phyloP scores from a whole-genome alignment of 257 asterid genomes.

The Salvia hispanica region DNA sequence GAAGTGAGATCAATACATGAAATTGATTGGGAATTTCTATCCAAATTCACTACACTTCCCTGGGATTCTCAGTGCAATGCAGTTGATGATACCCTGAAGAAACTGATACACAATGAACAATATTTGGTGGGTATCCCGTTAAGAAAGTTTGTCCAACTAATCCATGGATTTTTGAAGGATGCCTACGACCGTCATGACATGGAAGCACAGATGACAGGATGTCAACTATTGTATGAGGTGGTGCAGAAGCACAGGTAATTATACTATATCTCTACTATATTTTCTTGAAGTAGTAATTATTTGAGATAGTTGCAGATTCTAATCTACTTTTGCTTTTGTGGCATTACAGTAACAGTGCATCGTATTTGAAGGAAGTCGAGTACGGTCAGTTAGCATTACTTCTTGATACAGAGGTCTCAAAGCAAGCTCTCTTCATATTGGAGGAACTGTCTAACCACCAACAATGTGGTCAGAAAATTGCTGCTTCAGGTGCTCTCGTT shows the following conservation, averaged over 20 bases:
- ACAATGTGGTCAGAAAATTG: conserved; percentile 39
- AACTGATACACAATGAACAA: conserved; percentile 39
- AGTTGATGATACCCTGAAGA: conserved; percentile 46
- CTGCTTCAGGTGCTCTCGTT: conserved; percentile 54
- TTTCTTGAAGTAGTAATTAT: background rate
- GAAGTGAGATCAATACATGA: conserved; percentile 32
- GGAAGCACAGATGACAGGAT: conserved; percentile 72
- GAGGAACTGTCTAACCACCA: conserved; percentile 50
- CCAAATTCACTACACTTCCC: conserved; percentile 55
- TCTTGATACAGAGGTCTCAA: conserved; percentile 60
- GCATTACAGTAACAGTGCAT: conserved; percentile 44
- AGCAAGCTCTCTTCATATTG: conserved; percentile 59
- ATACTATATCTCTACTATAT: background rate
- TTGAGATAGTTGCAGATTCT: conserved; percentile 11
- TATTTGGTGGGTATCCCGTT: conserved; percentile 38
- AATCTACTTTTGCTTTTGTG: conserved; percentile 24
- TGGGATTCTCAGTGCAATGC: conserved; percentile 66
- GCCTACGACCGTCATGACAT: conserved; percentile 50
- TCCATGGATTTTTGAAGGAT: conserved; percentile 61
- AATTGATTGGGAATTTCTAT: conserved; percentile 38
- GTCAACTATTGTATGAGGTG: conserved; percentile 56
- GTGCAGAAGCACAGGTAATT: conserved; percentile 69
- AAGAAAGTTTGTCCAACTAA: conserved; percentile 39
- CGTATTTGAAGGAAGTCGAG: conserved; percentile 58
- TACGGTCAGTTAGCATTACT: conserved; percentile 61